These are phyloP conservation scores for Ceratocystis diversiconidia DNA, from an alignment of 2,329 filamentous ascomycete species.

Conservation along the genomic window DNA sequence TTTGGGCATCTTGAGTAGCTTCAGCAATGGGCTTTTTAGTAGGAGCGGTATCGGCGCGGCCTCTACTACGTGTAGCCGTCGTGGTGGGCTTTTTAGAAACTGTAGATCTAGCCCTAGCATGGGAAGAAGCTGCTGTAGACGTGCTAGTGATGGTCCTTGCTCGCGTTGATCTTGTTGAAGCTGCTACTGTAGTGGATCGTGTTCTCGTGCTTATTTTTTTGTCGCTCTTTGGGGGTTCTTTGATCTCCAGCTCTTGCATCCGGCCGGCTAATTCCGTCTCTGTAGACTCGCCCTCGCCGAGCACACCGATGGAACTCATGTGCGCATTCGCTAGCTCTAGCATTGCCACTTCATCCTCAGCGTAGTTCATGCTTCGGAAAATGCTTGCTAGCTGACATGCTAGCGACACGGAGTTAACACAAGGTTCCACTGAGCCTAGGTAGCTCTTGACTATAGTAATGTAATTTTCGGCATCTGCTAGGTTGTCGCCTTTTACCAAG, in stretches of 20 bases:
- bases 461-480: slow-evolving; percentile 13
- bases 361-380: slow-evolving; percentile 36
- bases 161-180: slow-evolving; percentile 18
- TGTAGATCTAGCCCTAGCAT: not conserved
- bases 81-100: not conserved
- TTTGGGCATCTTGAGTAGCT: not conserved
- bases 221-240: slow-evolving; percentile 19
- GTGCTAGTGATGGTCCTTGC: slow-evolving; percentile 17
- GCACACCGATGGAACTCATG: slow-evolving; percentile 22
- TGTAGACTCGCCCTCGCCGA: not conserved
- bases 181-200: slow-evolving; percentile 20
- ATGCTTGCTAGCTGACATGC: slow-evolving; percentile 43
- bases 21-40: slow-evolving; percentile 1
- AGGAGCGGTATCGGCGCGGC: not conserved
- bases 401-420: slow-evolving; percentile 24
- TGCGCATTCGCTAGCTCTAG: slow-evolving; percentile 37
- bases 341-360: slow-evolving; percentile 31
- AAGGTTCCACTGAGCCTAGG: slow-evolving; percentile 4
- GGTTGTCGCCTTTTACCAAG: slow-evolving; percentile 39
- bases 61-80: not conserved
- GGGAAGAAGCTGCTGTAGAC: not conserved
- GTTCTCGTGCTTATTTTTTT: slow-evolving; percentile 2
- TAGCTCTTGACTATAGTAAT: slow-evolving; percentile 13
- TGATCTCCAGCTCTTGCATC: slow-evolving; percentile 26
- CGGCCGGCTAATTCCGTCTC: slow-evolving; percentile 21